These are phyloP conservation scores for Royoungia palumana DNA, from an alignment of 768 basidiomycete genomes.

Conservation along the genomic window DNA sequence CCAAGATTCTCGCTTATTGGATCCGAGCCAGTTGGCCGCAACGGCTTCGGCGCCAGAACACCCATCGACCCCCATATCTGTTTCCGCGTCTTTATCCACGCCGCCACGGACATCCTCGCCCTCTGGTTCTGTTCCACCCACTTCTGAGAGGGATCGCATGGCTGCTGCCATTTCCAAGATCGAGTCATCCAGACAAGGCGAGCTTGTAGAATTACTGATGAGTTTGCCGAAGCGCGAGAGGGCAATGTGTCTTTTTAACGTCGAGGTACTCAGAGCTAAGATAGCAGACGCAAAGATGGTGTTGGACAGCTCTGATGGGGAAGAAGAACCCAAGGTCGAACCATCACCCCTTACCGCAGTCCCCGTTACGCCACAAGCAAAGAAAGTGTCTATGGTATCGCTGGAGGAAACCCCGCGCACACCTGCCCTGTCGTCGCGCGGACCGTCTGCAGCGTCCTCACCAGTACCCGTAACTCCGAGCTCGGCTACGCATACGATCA, in stretches of 20 bases:
- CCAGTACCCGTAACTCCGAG: conserved; percentile 65
- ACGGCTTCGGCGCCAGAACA: conserved; percentile 90
- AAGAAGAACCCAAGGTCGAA: conserved; percentile 37
- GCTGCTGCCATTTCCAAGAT: conserved; percentile 60
- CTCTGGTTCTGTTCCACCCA: conserved; percentile 54
- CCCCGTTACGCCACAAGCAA: conserved; percentile 59
- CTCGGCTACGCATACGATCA: conserved; percentile 52
- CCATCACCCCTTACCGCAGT: conserved; percentile 33
- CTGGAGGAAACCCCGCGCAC: conserved; percentile 61
- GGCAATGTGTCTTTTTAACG: conserved; percentile 88
- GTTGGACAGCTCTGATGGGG: conserved; percentile 67
- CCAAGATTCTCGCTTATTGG: conserved; percentile 69
- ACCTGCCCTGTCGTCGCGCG: conserved; percentile 72
- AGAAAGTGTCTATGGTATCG: conserved; percentile 43
- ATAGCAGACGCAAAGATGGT: conserved; percentile 80
- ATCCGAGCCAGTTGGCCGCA: conserved; percentile 59
- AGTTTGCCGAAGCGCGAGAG: conserved; percentile 85
- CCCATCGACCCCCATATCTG: conserved; percentile 80
- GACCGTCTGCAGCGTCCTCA: conserved; percentile 67
- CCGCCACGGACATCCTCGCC: conserved; percentile 85
- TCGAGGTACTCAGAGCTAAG: conserved; percentile 73
- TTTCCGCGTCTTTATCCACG: conserved; percentile 70
- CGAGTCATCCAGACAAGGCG: conserved; percentile 55
- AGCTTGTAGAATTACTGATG: conserved; percentile 79
- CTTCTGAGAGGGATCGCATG: conserved; percentile 75